A percentile compares a stretch with the other conserved stretches of the same genome.
Conservation (phyloP, 768 basidiomycete genomes). For the Steccherinum ochraceum region DNA sequence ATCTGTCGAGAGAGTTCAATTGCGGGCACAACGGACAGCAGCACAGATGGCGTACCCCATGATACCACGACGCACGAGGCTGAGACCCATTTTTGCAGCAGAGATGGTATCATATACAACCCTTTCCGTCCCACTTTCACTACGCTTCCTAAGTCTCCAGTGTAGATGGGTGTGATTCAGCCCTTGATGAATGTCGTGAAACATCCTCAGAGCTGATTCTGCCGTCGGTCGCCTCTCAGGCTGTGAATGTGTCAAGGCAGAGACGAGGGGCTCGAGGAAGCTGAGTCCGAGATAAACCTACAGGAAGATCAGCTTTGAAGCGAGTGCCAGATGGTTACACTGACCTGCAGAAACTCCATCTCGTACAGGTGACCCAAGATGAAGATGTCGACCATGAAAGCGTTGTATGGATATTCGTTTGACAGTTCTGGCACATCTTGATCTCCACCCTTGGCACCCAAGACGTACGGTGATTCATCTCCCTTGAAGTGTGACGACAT, state of each 20-base stretch:
- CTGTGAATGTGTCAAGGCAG: not conserved
- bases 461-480: conserved; percentile 7
- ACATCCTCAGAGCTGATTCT: not conserved
- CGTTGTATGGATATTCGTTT: conserved; percentile 14
- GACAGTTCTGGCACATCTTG: conserved; percentile 19
- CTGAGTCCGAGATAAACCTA: not conserved
- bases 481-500: conserved; percentile 15
- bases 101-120: not conserved
- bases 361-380: conserved; percentile 18
- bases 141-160: not conserved
- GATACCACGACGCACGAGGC: not conserved
- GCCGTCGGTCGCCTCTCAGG: not conserved
- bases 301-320: not conserved
- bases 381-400: conserved; percentile 21
- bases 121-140: not conserved
- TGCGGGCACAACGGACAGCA: too few species aligned
- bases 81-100: not conserved
- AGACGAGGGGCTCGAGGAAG: not conserved
- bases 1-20: too few species aligned
- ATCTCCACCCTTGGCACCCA: conserved; percentile 17
- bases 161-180: not conserved
- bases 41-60: not conserved
- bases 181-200: not conserved
- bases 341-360: not conserved
- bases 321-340: too few species aligned